Evolutionary conservation across 306 rosid species (phyloP), one percentile per base, ranked within the genome.

Genomic region (Styphnolobium japonicum): DNA sequence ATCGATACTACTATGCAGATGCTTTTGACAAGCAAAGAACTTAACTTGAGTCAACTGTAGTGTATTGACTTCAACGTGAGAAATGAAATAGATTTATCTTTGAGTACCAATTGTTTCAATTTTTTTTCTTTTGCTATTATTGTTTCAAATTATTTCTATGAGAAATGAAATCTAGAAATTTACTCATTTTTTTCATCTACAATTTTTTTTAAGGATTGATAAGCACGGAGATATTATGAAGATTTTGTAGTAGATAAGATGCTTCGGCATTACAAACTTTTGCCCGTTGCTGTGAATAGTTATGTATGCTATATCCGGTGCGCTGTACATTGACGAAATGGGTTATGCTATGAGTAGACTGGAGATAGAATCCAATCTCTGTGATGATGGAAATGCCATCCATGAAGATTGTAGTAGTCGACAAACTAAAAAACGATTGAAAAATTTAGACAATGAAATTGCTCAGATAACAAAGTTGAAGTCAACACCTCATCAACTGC

Each of bases 311-410:
- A 57, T 74, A 65, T 60, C 87, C 19, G 40, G 76, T 10, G 85
- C 75, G 39, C 68, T 75, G 42, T 70, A 83, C 61, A 34, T 80
- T 75, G 89, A 76, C 67, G 81, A 90, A 74, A 95, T 92, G 97
- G 98, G 97, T 43, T 89, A 87, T 81, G 89, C 97, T 75, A 85
- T 92, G 89, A 95, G 97, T 85, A 87, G 94, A 72, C 67, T 90
- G 72, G 90, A 89, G 9, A 70, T 86, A 69, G 95, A 88, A 49
- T 84, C 94, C 10, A 85, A 83, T 33, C 45, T n/a, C 10, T 69
- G 68, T 65, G 90, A 92, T 39, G 84, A 55, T 42, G 87, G 72
- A 62, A 77, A 67, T 67, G 64, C 45, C 33, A 39, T 68, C 73
- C 73, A 61, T 34, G 93, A 75, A 82, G 84, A 77, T 56, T 55